Conservation (phyloP, 495 filamentous ascomycete genomes). For the Delitschia confertaspora region DNA sequence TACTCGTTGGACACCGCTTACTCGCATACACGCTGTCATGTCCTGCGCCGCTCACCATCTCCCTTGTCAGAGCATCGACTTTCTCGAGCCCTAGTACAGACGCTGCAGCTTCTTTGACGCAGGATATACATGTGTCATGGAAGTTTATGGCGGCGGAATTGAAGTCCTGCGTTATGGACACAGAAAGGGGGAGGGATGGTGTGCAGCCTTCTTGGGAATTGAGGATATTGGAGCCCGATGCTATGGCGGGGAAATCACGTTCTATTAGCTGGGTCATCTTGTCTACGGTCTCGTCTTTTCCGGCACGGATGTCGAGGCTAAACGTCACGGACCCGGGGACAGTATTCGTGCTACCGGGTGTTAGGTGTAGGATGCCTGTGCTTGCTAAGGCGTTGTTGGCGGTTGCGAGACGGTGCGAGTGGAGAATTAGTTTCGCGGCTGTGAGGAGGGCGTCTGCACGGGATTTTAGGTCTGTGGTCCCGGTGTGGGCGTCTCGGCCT, state of each 20-base stretch:
- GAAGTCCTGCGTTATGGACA: conserved; percentile 53
- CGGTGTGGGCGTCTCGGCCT: conserved; percentile 64
- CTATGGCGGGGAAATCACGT: conserved; percentile 49
- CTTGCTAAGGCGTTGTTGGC: conserved; percentile 52
- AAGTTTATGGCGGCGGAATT: conserved; percentile 60
- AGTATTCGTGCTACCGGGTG: conserved; percentile 64
- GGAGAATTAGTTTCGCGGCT: conserved; percentile 59
- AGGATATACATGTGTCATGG: conserved; percentile 59
- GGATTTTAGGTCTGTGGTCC: conserved; percentile 57
- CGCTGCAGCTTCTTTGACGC: conserved; percentile 53
- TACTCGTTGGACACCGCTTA: conserved; percentile 51
- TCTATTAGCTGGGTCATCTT: conserved; percentile 48
- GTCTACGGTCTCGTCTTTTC: conserved; percentile 48
- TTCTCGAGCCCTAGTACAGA: conserved; percentile 45
- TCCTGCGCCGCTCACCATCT: conserved; percentile 47
- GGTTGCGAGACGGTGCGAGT: conserved; percentile 54
- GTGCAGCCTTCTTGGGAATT: conserved; percentile 35
- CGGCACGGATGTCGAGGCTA: conserved; percentile 61
- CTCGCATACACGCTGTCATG: conserved; percentile 60
- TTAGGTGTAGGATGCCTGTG: conserved; percentile 60
- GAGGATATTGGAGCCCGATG: conserved; percentile 42
- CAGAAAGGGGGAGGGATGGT: conserved; percentile 46
- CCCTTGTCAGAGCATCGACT: too few species aligned
- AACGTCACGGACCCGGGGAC: conserved; percentile 63
- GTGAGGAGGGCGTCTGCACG: conserved; percentile 58